These are phyloP conservation scores for Fraxinus velutina DNA, from an alignment of 305 asterid genomes.

Conservation along the genomic window DNA sequence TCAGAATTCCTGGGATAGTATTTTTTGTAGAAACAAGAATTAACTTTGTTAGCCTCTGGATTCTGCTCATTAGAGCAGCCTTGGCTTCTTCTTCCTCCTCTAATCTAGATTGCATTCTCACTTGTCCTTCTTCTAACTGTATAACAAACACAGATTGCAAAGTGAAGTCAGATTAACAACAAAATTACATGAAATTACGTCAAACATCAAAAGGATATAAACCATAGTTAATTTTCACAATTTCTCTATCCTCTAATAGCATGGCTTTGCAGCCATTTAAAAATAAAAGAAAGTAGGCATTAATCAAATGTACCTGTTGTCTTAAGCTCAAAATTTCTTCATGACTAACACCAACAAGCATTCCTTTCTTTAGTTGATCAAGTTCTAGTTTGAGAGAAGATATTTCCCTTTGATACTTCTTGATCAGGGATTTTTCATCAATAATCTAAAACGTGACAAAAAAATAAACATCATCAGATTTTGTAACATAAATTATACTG, in stretches of 20 bases:
- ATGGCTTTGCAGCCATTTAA: not conserved
- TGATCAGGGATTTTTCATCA: constrained; percentile 96
- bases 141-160: constrained; percentile 21
- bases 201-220: not conserved
- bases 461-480: not conserved
- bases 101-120: constrained; percentile 94
- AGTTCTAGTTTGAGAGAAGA: constrained; percentile 84
- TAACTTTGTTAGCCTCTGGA: constrained; percentile 92
- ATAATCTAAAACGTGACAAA: constrained; percentile 60
- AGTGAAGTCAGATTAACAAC: constrained; percentile 4
- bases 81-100: constrained; percentile 99
- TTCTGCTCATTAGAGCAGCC: constrained; percentile 95
- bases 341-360: constrained; percentile 73
- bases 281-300: too few species aligned
- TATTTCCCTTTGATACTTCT: constrained; percentile 96
- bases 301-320: constrained; percentile 62
- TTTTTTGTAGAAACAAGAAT: constrained; percentile 92
- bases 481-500: constrained; percentile 14
- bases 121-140: constrained; percentile 98
- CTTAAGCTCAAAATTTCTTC: constrained; percentile 81
- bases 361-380: constrained; percentile 76
- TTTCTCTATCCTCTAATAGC: constrained; percentile 2
- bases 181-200: constrained; percentile 8
- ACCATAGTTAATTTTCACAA: not conserved
- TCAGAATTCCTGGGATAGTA: constrained; percentile 58